phyloP scores from a whole-genome alignment of 768 basidiomycete species.

The Russula lepida region DNA sequence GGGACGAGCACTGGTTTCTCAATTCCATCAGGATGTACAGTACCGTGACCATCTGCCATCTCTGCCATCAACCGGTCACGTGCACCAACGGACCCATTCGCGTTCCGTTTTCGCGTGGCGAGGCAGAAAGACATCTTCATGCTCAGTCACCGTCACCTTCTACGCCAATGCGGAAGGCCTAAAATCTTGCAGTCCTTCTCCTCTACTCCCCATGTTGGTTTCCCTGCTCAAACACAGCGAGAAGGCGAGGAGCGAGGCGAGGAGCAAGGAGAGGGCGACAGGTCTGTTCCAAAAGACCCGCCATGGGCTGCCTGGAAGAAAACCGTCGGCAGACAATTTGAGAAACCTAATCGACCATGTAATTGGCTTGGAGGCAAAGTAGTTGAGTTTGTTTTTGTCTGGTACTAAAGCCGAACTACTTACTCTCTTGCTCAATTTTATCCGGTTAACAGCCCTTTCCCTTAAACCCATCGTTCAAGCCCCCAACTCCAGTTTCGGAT shows the following conservation, averaged over 20 bases:
- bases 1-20: no score
- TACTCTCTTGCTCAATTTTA: conserved; percentile 12
- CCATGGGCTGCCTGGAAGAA: conserved; percentile 5
- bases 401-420: neutral
- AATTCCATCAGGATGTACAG: no score
- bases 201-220: neutral
- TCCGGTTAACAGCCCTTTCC: conserved; percentile 63
- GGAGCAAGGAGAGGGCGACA: conserved; percentile 20
- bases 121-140: neutral
- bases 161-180: neutral
- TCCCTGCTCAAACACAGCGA: neutral
- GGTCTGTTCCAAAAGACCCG: conserved; percentile 1
- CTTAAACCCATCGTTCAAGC: conserved; percentile 75
- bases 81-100: neutral
- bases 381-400: conserved; percentile 37
- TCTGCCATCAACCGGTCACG: conserved; percentile 13
- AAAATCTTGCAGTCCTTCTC: neutral
- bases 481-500: conserved; percentile 70
- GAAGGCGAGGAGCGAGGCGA: conserved; percentile 7
- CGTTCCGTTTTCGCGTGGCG: neutral
- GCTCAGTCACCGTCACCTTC: conserved; percentile 7
- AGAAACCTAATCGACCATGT: conserved; percentile 28
- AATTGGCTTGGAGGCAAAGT: conserved; percentile 56
- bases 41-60: no score
- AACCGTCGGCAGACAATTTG: conserved; percentile 16